Percentiles rank a stretch among this genome's conserved stretches.
These are phyloP conservation scores for Orbilia quercus DNA, from an alignment of 2,329 filamentous ascomycete species.

Conservation along the genomic window DNA sequence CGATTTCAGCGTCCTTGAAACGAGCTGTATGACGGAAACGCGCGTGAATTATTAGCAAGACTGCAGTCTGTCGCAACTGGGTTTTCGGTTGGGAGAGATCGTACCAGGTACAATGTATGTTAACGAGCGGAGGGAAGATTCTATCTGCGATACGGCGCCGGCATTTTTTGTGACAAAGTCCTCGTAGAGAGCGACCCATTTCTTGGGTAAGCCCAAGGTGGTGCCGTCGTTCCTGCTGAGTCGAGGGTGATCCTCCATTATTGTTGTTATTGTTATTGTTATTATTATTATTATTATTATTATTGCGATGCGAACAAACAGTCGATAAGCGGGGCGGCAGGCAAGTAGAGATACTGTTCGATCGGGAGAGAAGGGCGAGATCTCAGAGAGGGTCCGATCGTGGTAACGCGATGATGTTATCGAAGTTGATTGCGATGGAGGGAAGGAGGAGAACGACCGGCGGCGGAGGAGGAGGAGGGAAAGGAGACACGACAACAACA, in stretches of 20 bases:
- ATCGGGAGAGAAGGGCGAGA: not conserved
- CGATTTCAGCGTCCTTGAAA: constrained; percentile 91
- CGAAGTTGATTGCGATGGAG: not conserved
- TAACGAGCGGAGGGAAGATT: constrained; percentile 88
- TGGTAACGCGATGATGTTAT: no score
- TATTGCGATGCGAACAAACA: constrained; percentile 35
- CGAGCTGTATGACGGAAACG: constrained; percentile 69
- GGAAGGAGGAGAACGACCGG: constrained; percentile 8
- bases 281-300: no score
- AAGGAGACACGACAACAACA: constrained; percentile 21
- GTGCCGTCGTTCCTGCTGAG: no score
- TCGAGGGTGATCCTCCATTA: constrained; percentile 48
- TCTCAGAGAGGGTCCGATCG: no score
- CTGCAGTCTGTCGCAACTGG: no score
- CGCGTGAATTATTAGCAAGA: constrained; percentile 25
- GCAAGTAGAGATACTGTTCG: not conserved
- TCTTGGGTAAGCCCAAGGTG: constrained; percentile 72
- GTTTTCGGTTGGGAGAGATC: no score
- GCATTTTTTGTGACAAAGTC: constrained; percentile 96
- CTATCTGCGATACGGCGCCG: constrained; percentile 91
- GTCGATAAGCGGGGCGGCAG: not conserved
- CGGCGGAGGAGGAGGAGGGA: constrained; percentile 15
- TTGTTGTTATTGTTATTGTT: no score
- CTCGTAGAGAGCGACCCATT: constrained; percentile 78
- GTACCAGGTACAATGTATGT: constrained; percentile 93